phyloP scores from a whole-genome alignment of 2,329 filamentous ascomycete species.

The Neocucurbitaria cava region DNA sequence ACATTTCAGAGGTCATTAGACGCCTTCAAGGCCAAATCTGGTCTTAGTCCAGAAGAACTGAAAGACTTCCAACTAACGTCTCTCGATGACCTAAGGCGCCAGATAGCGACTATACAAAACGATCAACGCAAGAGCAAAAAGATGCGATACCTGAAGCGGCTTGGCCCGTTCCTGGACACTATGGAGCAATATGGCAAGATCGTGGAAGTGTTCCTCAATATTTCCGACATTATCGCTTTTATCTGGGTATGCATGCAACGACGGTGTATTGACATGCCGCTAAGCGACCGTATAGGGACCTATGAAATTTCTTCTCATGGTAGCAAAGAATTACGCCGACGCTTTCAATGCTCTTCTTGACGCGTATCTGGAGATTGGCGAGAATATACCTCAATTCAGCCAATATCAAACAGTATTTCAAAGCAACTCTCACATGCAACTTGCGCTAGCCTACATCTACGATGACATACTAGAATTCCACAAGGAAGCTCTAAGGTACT shows the following conservation, averaged over 20 bases:
- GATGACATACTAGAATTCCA: conserved; percentile 20
- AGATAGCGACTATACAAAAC: conserved; percentile 2
- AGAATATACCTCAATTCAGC: background rate
- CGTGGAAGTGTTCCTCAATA: conserved; percentile 46
- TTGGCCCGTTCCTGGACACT: conserved; percentile 32
- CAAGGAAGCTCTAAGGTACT: conserved; percentile 13
- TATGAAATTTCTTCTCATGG: conserved; percentile 47
- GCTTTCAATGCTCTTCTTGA: background rate
- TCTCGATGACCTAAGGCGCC: background rate
- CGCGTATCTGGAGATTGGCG: background rate
- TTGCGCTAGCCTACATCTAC: conserved; percentile 4
- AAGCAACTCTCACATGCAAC: background rate
- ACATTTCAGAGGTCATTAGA: background rate
- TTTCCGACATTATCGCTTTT: conserved; percentile 41
- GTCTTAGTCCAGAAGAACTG: background rate
- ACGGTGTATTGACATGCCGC: background rate
- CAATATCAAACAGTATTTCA: background rate
- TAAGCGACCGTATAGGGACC: conserved; percentile 24
- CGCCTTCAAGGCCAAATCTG: background rate
- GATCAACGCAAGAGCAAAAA: conserved; percentile 22
- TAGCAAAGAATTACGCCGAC: conserved; percentile 3
- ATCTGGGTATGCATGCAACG: conserved; percentile 14
- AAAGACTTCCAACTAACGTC: background rate
- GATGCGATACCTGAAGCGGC: conserved; percentile 24
- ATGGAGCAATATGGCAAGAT: conserved; percentile 49